Evolutionary conservation across 2,329 filamentous ascomycete species (phyloP).

Genomic region (Magnaporthales sp.): DNA sequence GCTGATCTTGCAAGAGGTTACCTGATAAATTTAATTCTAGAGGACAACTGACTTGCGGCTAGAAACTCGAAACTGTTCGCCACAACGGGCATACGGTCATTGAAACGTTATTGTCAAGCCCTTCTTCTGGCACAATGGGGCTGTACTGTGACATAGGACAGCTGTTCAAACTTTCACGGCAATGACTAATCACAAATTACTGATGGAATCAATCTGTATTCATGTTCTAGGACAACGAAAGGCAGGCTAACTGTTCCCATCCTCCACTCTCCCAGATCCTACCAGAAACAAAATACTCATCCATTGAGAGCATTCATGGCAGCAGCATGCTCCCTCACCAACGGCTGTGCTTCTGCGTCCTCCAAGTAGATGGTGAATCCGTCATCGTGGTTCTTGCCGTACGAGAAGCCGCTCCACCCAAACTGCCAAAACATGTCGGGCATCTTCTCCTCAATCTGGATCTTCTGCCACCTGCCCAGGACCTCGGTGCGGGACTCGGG

Average conservation of each 20-base stretch:
- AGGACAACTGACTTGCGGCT: no score
- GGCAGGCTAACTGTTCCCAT: not conserved
- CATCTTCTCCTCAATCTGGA: conserved; percentile 35
- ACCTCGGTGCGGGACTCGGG: conserved; percentile 32
- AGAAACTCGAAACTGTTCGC: no score
- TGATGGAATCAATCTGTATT: no score
- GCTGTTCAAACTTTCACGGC: no score
- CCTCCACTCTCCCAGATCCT: not conserved
- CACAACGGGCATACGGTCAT: no score
- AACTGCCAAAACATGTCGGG: conserved; percentile 49
- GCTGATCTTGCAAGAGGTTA: no score
- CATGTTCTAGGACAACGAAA: no score
- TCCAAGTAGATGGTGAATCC: conserved; percentile 56
- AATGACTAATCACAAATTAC: no score
- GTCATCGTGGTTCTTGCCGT: conserved; percentile 44
- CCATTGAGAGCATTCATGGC: conserved; percentile 25
- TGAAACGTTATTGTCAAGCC: no score
- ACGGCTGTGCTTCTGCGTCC: conserved; percentile 53
- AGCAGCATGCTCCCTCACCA: conserved; percentile 43
- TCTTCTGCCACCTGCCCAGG: conserved; percentile 39
- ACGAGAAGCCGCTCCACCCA: conserved; percentile 40
- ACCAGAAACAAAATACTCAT: not conserved
- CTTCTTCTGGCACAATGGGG: no score
- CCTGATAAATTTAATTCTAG: no score
- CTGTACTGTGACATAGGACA: no score